A percentile compares a stretch with the other conserved stretches of the same genome.
Evolutionary conservation across 2,329 filamentous ascomycete genomes (phyloP).

Genomic region (Fusarium anguioides): DNA sequence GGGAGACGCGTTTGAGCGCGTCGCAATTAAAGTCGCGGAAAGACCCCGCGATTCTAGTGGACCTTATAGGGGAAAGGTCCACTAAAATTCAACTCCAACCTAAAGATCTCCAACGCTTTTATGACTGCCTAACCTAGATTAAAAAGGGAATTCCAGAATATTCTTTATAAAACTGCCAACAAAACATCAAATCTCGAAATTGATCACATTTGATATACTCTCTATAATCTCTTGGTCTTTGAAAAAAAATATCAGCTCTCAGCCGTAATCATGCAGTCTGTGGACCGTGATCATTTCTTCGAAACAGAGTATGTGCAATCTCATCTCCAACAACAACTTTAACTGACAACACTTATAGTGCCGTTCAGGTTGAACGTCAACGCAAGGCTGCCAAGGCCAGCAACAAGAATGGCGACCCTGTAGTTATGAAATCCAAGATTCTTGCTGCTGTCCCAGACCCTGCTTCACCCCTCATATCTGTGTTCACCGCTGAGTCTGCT

Average conservation of each 20-base stretch:
- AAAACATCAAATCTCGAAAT: background rate
- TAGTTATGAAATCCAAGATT: constrained; percentile 86
- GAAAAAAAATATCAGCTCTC: too few relatives aligned
- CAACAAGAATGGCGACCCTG: constrained; percentile 86
- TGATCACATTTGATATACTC: background rate
- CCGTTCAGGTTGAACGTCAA: constrained; percentile 59
- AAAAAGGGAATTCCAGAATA: background rate
- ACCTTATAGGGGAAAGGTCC: constrained; percentile 23
- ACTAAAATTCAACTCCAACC: constrained; percentile 15
- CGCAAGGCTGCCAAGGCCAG: constrained; percentile 75
- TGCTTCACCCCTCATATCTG: constrained; percentile 62
- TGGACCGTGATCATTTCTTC: constrained; percentile 86
- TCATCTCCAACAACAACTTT: background rate
- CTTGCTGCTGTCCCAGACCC: constrained; percentile 79
- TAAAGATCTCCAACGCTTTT: constrained; percentile 19
- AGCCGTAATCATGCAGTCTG: constrained; percentile 68
- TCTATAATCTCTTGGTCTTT: too few relatives aligned
- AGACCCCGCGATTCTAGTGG: constrained; percentile 47
- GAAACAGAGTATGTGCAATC: constrained; percentile 76
- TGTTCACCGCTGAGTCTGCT: constrained; percentile 90
- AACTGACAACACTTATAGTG: constrained; percentile 51
- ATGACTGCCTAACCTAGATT: constrained; percentile 32
- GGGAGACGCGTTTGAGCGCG: constrained; percentile 56
- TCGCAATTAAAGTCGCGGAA: constrained; percentile 52
- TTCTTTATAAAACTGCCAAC: background rate